Evolutionary conservation across 2,329 filamentous ascomycete genomes (phyloP), one percentile per base, ranked within the genome.

Genomic region (Aspergillus amoenus): DNA sequence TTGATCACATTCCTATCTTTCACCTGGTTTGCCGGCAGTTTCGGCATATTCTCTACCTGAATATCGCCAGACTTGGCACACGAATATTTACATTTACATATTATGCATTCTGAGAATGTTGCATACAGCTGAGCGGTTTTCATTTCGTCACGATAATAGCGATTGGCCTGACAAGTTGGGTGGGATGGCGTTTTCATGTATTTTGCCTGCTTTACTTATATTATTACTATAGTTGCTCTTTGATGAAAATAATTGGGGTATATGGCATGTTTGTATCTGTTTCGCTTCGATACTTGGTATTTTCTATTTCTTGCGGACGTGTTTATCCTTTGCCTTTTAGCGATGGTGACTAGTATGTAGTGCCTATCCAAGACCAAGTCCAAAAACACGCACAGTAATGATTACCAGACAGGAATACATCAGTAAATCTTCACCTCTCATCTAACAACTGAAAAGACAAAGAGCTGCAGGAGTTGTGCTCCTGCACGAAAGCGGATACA

Each of bases 1-100:
- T 72, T 76, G 30, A 78, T 87, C 51, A 87, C 84, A 5, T 66
- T 87, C 27, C 70, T 81, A 34, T 85, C 83, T 5, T 86, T 88
- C 65, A 79, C 82, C 41, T 79, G 78, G 76, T 81, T 81, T 60
- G 76, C 73, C 34, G 73, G 73, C 41, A 76, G 71, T 15, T 72
- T 76, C 53, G 78, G 77, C 21, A 50, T 72, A 39, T 68, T 74
- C 49, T 61, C 64, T 7, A 66, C 63, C 32, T 73, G 63, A 17
- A 3, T 24, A 37, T 15, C 15, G 13, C n/a, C 27, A 32, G 34
- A 22, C 22, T 27, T 22, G 46, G 15, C 42, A 17, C 18, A 48
- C 52, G 49, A 57, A 48, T 44, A 55, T 55, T 50, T 39, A 48
- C 21, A 44, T 30, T 30, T 54, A 50, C 50, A 50, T 58, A 42